Base-by-base conservation (phyloP, 106 monocot species). In the Dendrobium officinale region DNA sequence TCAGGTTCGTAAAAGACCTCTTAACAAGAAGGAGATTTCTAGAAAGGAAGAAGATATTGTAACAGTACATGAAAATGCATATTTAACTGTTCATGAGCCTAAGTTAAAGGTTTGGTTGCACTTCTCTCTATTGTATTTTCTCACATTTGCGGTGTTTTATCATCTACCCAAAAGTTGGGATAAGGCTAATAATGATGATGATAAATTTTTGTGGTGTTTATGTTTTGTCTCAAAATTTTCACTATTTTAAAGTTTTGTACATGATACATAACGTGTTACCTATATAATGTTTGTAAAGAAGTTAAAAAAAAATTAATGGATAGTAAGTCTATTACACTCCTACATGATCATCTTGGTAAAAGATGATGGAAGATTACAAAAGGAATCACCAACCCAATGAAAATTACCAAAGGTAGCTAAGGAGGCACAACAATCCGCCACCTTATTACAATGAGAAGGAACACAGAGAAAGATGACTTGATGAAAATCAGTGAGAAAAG, bases 1-100 rank as follows among this genome's bases (percentile, higher is more conserved):
- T 73, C 79, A 96, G 96, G 96, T 96, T 42, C 91, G 96, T n/a
- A 96, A 96, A 86, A 85, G 93, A 45, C 93, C 96, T 54, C 81
- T 96, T 59, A 91, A 93, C 78, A 93, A 93, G 74, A 96, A 96
- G 78, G 96, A 96, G 79, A 81, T 93, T n/a, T 88, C 88, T 83
- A 86, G 90, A 27, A 93, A 93, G 82, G 96, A 96, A 82, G 91
- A 93, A 55, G 96, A 96, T 75, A 90, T 93, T 85, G 86, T 96
- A 24, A 88, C 86, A 29, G 91, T 93, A 61, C 77, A 88, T 86
- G 84, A 93, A 75, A 85, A 68, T 85, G 47, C 92, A 72, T 83
- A 70, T 84, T 80, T 95, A 54, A 80, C 84, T 79, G 87, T 95
- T 29, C 81, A 95, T 86, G 95, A 92, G 56, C 93, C 93, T 43